A percentile compares a stretch with the other conserved stretches of the same genome.
Evolutionary conservation across 1,284 basidiomycete species (phyloP).

Genomic region (Kalmanozyma brasiliensis): DNA sequence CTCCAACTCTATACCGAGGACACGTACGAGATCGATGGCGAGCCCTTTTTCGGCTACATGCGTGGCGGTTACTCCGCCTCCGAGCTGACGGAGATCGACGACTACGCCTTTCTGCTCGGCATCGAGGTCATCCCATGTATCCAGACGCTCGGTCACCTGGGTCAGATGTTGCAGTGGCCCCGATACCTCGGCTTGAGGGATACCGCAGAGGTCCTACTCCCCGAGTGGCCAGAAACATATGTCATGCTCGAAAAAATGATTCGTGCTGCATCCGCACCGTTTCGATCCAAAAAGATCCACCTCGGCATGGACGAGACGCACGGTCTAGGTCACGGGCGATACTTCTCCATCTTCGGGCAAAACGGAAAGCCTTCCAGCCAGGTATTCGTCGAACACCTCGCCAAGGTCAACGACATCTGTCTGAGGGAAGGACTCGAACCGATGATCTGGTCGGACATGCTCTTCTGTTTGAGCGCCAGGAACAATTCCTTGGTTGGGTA

Average conservation of each 20-base stretch:
- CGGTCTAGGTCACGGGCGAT: conserved; percentile 68
- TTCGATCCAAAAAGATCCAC: conserved; percentile 65
- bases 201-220: conserved; percentile 68
- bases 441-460: conserved; percentile 69
- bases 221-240: conserved; percentile 66
- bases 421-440: conserved; percentile 54
- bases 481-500: conserved; percentile 68
- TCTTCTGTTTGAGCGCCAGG: conserved; percentile 68
- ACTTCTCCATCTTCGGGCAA: conserved; percentile 64
- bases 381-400: conserved; percentile 58
- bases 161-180: conserved; percentile 69
- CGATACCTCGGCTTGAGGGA: conserved; percentile 66
- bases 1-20: conserved; percentile 66
- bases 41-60: conserved; percentile 69
- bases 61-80: conserved; percentile 56
- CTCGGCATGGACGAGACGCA: conserved; percentile 64
- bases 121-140: conserved; percentile 65
- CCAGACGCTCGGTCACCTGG: conserved; percentile 69
- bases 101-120: conserved; percentile 60
- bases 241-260: conserved; percentile 66
- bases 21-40: conserved; percentile 67
- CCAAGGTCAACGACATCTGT: conserved; percentile 67
- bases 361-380: conserved; percentile 64
- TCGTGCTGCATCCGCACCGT: conserved; percentile 57
- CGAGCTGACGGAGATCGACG: conserved; percentile 67